Evolutionary conservation across 768 basidiomycete species (phyloP).

Genomic region (Tephrocybe sp.): DNA sequence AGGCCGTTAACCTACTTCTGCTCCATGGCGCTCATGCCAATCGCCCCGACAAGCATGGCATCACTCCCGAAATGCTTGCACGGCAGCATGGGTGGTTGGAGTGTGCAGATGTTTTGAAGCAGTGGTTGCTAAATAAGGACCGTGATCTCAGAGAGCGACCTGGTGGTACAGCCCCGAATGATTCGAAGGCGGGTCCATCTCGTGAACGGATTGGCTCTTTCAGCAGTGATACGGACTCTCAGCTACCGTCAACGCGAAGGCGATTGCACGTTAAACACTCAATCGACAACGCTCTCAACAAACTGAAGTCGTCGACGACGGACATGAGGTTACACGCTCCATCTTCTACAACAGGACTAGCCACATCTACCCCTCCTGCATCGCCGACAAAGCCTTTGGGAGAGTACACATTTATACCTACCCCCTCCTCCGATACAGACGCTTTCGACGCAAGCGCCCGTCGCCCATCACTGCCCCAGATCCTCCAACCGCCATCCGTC

Average conservation of each 20-base stretch:
- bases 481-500: conserved; percentile 35
- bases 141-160: conserved; percentile 58
- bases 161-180: conserved; percentile 27
- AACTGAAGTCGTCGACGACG: conserved; percentile 37
- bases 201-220: conserved; percentile 22
- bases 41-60: conserved; percentile 86
- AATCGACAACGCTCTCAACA: conserved; percentile 69
- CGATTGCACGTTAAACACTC: conserved; percentile 76
- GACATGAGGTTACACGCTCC: conserved; percentile 28
- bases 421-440: conserved; percentile 28
- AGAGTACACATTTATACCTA: conserved; percentile 44
- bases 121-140: conserved; percentile 66
- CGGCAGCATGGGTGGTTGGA: conserved; percentile 77
- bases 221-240: conserved; percentile 26
- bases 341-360: conserved; percentile 3
- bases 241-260: conserved; percentile 33
- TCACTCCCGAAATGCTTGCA: conserved; percentile 85
- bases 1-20: conserved; percentile 77
- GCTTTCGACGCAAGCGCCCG: conserved; percentile 40
- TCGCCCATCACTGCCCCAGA: conserved; percentile 71
- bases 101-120: conserved; percentile 70
- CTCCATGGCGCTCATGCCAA: conserved; percentile 81
- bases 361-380: conserved; percentile 38
- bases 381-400: conserved; percentile 42
- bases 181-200: conserved; percentile 14